Conservation (phyloP, 2,329 filamentous ascomycete genomes). For the Paraphoma chrysanthemicola region DNA sequence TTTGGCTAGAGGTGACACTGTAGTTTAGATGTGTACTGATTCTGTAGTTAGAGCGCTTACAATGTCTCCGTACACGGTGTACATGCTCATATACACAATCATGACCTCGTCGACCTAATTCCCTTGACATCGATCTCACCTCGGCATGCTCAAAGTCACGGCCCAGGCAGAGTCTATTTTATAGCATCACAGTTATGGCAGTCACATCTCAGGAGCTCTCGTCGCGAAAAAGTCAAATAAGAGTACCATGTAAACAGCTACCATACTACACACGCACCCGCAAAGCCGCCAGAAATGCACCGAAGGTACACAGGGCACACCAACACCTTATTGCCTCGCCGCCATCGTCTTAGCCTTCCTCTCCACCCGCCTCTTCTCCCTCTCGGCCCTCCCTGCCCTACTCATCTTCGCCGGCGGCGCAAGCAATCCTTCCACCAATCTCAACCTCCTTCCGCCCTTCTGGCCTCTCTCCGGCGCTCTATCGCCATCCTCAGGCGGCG, state of each 20-base stretch:
- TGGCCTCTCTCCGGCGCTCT: not conserved
- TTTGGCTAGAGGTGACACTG: too few species aligned
- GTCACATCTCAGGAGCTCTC: too few species aligned
- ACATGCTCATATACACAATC: too few species aligned
- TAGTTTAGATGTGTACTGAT: too few species aligned
- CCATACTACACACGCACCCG: not conserved
- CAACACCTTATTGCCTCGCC: not conserved
- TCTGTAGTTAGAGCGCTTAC: too few species aligned
- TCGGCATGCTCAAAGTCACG: too few species aligned
- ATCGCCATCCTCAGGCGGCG: slow-evolving; percentile 6
- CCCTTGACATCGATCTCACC: too few species aligned
- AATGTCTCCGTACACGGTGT: too few species aligned
- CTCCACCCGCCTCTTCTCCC: not conserved
- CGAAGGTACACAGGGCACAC: not conserved
- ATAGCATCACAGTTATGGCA: too few species aligned
- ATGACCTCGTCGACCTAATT: too few species aligned
- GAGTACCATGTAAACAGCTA: not conserved
- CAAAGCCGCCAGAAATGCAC: not conserved
- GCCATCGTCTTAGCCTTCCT: not conserved
- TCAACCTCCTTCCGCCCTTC: not conserved
- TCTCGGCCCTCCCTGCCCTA: not conserved
- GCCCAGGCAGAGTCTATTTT: too few species aligned
- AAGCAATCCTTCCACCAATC: not conserved
- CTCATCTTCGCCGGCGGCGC: not conserved
- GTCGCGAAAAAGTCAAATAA: too few species aligned